Conservation (phyloP, 2,329 filamentous ascomycete genomes). For the Fusarium subtropicale region DNA sequence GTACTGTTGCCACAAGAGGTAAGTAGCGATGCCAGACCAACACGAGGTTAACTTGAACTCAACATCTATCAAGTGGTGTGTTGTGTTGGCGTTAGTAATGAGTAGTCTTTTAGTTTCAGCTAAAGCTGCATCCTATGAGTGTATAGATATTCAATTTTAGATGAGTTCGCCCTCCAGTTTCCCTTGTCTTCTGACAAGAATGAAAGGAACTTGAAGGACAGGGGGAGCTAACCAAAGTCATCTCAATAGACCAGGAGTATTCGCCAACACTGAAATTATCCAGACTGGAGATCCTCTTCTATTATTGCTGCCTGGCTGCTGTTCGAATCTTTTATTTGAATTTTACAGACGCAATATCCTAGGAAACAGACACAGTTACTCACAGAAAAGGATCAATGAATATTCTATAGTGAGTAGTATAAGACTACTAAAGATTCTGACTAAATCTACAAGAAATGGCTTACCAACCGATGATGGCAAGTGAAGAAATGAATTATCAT, state of each 20-base stretch:
- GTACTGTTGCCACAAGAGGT: background rate
- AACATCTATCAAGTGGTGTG: background rate
- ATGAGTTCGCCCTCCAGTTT: too few species aligned
- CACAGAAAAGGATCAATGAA: fast-evolving
- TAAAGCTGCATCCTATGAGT: background rate
- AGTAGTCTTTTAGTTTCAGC: background rate
- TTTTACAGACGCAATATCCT: fast-evolving
- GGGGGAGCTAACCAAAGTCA: background rate
- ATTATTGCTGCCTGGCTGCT: background rate
- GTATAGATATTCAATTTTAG: background rate
- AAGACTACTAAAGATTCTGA: too few species aligned
- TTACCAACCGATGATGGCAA: background rate
- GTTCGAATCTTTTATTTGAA: fast-evolving
- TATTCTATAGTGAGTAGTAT: background rate
- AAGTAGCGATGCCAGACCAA: background rate
- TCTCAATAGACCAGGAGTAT: background rate
- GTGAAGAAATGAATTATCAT: too few species aligned
- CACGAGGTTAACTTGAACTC: background rate
- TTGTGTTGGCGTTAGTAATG: background rate
- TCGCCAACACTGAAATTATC: fast-evolving
- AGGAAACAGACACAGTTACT: background rate
- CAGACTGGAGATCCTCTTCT: fast-evolving
- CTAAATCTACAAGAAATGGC: background rate
- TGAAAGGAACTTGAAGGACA: fast-evolving
- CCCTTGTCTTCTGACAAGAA: background rate